Evolutionary conservation across 1,139 yeast species (phyloP), one percentile per base, ranked within the genome.

Genomic region (Kurtzmaniella quercitrusa): DNA sequence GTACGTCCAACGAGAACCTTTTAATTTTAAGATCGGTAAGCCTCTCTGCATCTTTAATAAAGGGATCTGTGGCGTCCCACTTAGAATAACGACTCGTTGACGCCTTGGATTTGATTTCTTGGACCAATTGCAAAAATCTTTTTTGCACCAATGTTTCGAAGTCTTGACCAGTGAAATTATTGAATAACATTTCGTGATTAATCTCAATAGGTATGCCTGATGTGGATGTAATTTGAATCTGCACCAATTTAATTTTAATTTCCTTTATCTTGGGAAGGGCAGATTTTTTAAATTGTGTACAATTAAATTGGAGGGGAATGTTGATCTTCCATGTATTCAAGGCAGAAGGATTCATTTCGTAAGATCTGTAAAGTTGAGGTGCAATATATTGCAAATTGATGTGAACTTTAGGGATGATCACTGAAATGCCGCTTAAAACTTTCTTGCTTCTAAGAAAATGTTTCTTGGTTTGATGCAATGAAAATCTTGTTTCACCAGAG

Each of bases 31-130:
- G 21, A 39, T 36, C 5, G 35, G 18, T 11, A 42, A 30, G 28
- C 45, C 12, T 17, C 17, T 20, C 17, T 28, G 34, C n/a, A 32
- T 39, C n/a, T 42, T 38, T 15, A 35, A 30, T 4, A 16, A 14
- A 11, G 9, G 30, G 30, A 26, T 26, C 30, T 26, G 30, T 26
- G 30, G 30, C 30, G 9, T 12, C n/a, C 30, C 30, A 26, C 14
- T 26, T 14, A n/a, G n/a, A n/a, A 26, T 26, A 11, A 6, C n/a
- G 14, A 9, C 30, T 26, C n/a, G 5, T 26, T 5, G 30, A 1
- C 75, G 76, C 7, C 67, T 57, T 20, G 69, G 52, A 37, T 66
- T 62, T 39, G 62, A 61, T 11, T 60, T 60, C 16, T 50, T 42
- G 18, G 17, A 42, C 2, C 35, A 9, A 34, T 19, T 12, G 9